These are phyloP conservation scores for Fremontodendron californicum DNA, from an alignment of 345 rosid species.

Conservation along the genomic window DNA sequence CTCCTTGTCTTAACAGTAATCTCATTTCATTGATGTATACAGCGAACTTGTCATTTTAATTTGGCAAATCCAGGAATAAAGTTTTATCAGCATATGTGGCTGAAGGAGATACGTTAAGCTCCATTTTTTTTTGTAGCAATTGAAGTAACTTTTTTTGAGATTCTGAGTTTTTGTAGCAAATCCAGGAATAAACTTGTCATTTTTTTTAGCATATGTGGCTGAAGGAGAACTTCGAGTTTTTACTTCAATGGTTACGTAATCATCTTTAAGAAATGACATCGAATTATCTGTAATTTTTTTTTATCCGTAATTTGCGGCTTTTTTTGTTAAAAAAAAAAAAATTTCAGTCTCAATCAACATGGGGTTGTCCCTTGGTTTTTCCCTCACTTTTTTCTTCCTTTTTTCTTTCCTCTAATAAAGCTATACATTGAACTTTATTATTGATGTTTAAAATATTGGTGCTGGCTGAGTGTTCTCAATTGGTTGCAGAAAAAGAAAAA, in stretches of 20 bases:
- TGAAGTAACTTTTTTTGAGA: too few species aligned
- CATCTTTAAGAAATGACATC: too few species aligned
- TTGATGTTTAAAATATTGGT: neutral
- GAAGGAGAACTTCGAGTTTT: too few species aligned
- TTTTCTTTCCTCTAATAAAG: neutral
- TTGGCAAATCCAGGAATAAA: neutral
- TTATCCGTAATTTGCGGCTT: too few species aligned
- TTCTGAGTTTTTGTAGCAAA: too few species aligned
- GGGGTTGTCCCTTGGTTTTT: neutral
- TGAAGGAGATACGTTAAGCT: neutral
- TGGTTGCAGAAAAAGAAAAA: neutral
- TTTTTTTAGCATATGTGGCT: too few species aligned
- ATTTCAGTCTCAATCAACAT: neutral
- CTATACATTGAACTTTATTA: neutral
- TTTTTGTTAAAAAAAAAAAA: too few species aligned
- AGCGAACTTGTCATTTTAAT: neutral
- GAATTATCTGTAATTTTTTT: too few species aligned
- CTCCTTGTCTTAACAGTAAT: neutral
- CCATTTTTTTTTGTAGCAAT: too few species aligned
- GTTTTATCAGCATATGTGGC: neutral
- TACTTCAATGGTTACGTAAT: too few species aligned
- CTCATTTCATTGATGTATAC: conserved; percentile 15
- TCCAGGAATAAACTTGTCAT: too few species aligned
- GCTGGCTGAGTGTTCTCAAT: neutral
- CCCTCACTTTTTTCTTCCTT: neutral